Base-by-base conservation (phyloP, 148 eudicot genomes). In the Oxyria digyna region DNA sequence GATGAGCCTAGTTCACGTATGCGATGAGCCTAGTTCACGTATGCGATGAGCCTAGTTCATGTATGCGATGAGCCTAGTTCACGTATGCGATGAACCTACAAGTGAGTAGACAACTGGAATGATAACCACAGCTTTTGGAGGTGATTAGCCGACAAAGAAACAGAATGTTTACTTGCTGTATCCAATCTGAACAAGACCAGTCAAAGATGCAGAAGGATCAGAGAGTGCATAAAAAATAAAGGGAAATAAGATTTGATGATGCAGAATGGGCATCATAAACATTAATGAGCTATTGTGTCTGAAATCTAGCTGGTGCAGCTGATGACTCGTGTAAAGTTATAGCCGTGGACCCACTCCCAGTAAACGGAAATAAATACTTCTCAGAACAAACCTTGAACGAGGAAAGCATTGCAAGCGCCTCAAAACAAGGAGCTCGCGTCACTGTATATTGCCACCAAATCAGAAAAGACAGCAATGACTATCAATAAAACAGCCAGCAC, bases 61-160 rank as follows among this genome's bases (percentile, higher is more conserved):
- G n/a, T n/a, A n/a, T n/a, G n/a, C n/a, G n/a, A n/a, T n/a, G n/a
- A n/a, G n/a, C n/a, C n/a, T n/a, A n/a, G n/a, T n/a, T n/a, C n/a
- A n/a, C n/a, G n/a, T n/a, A n/a, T n/a, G n/a, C n/a, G n/a, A n/a
- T n/a, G n/a, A n/a, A n/a, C n/a, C n/a, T n/a, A n/a, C 96, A 31
- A 77, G 80, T 70, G 97, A 92, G 91, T 80, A 31, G 84, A 72
- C 79, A 94, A 77, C 71, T 79, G 80, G 78, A 94, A 88, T 48
- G 92, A 83, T 75, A 94, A 50, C 32, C 81, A 88, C 82, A 94
- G 75, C 86, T 94, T 90, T 79, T 90, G 97, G 29, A 94, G 90
- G 75, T 94, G 98, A 74, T 86, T 94, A 67, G 98, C 98, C 52
- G 87, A 86, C 72, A 94, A 75, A 54, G 97, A 75, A 79, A 90